A percentile compares a stretch with the other conserved stretches of the same genome.
These are phyloP conservation scores for Chrysoporthe austroafricana DNA, from an alignment of 2,329 filamentous ascomycete species.

Conservation along the genomic window DNA sequence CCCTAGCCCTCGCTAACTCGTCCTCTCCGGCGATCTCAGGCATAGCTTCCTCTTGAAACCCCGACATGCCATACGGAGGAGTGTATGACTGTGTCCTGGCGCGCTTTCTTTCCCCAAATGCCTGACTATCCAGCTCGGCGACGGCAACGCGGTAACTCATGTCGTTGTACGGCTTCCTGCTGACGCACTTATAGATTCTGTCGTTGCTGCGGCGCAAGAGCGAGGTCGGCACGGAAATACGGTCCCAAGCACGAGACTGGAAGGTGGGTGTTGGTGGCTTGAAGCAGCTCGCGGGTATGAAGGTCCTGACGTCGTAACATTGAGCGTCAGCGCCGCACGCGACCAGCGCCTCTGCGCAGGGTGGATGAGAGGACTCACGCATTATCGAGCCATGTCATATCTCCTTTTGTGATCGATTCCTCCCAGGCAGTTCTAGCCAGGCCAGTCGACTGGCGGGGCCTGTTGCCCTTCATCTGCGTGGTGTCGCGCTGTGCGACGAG, in stretches of 20 bases:
- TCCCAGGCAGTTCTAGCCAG: conserved; percentile 11
- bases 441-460: neutral
- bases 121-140: conserved; percentile 41
- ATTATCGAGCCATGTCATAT: conserved; percentile 21
- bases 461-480: conserved; percentile 10
- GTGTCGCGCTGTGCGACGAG: conserved; percentile 9
- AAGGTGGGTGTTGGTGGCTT: conserved; percentile 31
- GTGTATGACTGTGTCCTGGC: conserved; percentile 36
- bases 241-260: conserved; percentile 37
- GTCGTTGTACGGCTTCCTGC: conserved; percentile 26
- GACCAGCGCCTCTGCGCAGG: neutral
- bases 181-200: conserved; percentile 40
- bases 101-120: conserved; percentile 41
- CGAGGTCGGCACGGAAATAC: conserved; percentile 35
- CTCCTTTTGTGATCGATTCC: neutral
- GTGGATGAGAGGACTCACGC: conserved; percentile 11
- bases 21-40: conserved; percentile 18
- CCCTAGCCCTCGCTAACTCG: conserved; percentile 35
- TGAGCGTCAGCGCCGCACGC: conserved; percentile 4
- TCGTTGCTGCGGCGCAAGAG: conserved; percentile 24
- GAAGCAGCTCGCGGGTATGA: conserved; percentile 34
- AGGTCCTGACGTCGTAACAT: conserved; percentile 20
- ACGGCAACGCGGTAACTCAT: conserved; percentile 29
- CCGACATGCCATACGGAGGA: conserved; percentile 38
- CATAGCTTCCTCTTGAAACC: conserved; percentile 35